Conservation (phyloP, 495 filamentous ascomycete genomes). For the Trichocladium uniseriatum region DNA sequence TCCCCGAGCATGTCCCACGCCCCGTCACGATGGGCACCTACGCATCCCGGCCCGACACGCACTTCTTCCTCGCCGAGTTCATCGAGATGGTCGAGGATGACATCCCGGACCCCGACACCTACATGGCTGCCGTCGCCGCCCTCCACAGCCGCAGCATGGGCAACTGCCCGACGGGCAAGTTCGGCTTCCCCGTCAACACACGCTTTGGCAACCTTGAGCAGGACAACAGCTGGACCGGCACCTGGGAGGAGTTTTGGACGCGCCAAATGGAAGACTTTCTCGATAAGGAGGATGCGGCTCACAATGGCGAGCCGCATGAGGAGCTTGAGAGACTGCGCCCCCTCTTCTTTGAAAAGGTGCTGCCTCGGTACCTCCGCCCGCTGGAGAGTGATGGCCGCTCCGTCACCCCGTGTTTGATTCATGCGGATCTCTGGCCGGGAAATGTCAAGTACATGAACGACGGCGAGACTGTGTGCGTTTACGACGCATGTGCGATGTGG, state of each 20-base stretch:
- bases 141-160: conserved; percentile 32
- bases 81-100: conserved; percentile 22
- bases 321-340: conserved; percentile 11
- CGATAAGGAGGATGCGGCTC: conserved; percentile 11
- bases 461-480: conserved; percentile 30
- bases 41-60: conserved; percentile 10
- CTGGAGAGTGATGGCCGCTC: conserved; percentile 33
- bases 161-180: conserved; percentile 39
- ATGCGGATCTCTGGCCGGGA: conserved; percentile 40
- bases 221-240: conserved; percentile 31
- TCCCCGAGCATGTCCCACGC: conserved; percentile 19
- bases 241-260: conserved; percentile 38
- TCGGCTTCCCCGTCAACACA: conserved; percentile 43
- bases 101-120: conserved; percentile 10
- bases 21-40: conserved; percentile 16
- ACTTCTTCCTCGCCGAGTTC: conserved; percentile 21
- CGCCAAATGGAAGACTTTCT: conserved; percentile 17
- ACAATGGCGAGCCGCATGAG: conserved; percentile 7
- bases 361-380: conserved; percentile 30
- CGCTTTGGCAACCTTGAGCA: conserved; percentile 36
- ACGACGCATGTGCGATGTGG: conserved; percentile 39
- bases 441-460: conserved; percentile 32
- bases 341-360: conserved; percentile 26
- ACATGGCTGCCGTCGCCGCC: conserved; percentile 30
- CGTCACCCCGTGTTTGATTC: conserved; percentile 36